Percentiles rank a stretch among this genome's conserved stretches.
phyloP scores from a whole-genome alignment of 2,329 filamentous ascomycete genomes.

The Talaromyces sp. region DNA sequence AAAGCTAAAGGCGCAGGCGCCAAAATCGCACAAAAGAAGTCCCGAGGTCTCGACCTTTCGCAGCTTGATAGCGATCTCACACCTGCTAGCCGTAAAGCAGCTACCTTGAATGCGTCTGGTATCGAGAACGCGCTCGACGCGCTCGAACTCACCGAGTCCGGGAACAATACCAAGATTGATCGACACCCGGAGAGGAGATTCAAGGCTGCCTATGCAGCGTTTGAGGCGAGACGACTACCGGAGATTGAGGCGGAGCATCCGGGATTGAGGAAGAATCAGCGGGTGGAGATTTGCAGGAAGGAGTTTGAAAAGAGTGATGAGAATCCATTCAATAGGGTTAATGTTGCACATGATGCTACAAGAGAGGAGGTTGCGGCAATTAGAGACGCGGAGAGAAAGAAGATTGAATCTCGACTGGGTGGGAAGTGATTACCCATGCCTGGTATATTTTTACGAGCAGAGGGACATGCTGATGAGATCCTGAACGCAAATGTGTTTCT shows the following conservation, averaged over 20 bases:
- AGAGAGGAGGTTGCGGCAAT: constrained; percentile 71
- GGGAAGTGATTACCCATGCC: constrained; percentile 20
- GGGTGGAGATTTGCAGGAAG: constrained; percentile 76
- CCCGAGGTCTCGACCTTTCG: constrained; percentile 68
- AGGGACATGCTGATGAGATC: background rate
- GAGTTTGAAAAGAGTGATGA: constrained; percentile 94
- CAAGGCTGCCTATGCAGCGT: constrained; percentile 80
- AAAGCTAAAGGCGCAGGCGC: constrained; percentile 58
- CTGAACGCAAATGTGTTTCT: background rate
- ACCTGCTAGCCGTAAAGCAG: constrained; percentile 39
- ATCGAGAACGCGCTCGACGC: constrained; percentile 94
- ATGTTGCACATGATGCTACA: constrained; percentile 69
- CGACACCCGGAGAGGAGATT: constrained; percentile 82
- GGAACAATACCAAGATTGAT: constrained; percentile 68
- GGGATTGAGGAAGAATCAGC: constrained; percentile 76
- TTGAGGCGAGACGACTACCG: constrained; percentile 72
- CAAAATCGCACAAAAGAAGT: constrained; percentile 51
- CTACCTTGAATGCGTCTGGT: constrained; percentile 73
- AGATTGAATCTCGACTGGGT: constrained; percentile 67
- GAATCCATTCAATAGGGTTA: constrained; percentile 90
- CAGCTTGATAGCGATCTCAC: constrained; percentile 62
- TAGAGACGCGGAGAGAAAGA: constrained; percentile 63
- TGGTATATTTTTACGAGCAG: background rate
- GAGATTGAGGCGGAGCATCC: constrained; percentile 84
- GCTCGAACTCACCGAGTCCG: constrained; percentile 62